Evolutionary conservation across 352 stramenopile species (phyloP).

Genomic region (Pythium aquatile): DNA sequence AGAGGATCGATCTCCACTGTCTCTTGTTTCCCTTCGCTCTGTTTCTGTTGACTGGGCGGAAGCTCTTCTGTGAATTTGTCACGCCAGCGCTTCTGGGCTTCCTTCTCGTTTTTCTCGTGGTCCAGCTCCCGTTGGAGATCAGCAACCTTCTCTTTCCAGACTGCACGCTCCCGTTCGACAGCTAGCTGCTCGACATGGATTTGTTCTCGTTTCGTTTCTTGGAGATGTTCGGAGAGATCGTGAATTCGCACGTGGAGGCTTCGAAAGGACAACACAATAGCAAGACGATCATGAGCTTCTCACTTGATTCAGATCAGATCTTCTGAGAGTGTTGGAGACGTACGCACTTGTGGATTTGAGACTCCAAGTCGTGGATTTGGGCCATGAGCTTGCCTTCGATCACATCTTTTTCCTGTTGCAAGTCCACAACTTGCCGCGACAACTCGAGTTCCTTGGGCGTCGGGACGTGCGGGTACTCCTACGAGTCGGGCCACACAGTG

Average conservation of each 20-base stretch:
- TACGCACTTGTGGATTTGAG: slow-evolving; percentile 68
- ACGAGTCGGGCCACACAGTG: background rate
- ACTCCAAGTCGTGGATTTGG: slow-evolving; percentile 67
- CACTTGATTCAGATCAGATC: background rate
- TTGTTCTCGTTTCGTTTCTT: slow-evolving; percentile 62
- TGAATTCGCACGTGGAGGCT: slow-evolving; percentile 61
- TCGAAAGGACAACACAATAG: background rate
- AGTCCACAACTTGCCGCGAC: slow-evolving; percentile 55
- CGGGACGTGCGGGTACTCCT: slow-evolving; percentile 71
- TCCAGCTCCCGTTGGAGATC: slow-evolving; percentile 47
- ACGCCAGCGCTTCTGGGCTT: slow-evolving; percentile 63
- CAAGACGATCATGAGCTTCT: background rate
- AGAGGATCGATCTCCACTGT: slow-evolving; percentile 27
- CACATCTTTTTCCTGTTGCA: slow-evolving; percentile 70
- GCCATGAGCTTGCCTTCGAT: slow-evolving; percentile 54
- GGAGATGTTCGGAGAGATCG: slow-evolving; percentile 49
- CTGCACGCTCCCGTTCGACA: slow-evolving; percentile 42
- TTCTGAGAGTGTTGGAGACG: background rate
- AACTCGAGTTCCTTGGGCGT: slow-evolving; percentile 75
- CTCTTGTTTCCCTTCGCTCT: background rate
- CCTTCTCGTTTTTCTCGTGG: slow-evolving; percentile 68
- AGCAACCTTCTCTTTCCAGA: slow-evolving; percentile 42
- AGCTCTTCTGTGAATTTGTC: slow-evolving; percentile 35
- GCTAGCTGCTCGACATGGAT: slow-evolving; percentile 49
- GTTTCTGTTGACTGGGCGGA: background rate